These are phyloP conservation scores for Lachancea sp. DNA, from an alignment of 805 yeast genomes.

Conservation along the genomic window DNA sequence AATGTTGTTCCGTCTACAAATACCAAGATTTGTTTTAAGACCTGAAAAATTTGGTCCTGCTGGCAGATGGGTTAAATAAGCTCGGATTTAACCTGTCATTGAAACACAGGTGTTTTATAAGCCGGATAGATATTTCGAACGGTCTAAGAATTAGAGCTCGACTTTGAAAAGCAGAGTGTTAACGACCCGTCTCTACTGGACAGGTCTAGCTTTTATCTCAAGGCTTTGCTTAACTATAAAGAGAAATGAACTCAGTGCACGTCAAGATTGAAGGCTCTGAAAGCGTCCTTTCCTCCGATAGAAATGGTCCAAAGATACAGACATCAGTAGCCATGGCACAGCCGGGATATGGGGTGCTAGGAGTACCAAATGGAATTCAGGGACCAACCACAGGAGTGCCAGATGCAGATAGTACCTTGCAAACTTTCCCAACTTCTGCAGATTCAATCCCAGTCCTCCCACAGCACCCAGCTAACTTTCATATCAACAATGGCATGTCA, in stretches of 20 bases:
- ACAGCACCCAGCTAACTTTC: neutral
- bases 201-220: no score
- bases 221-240: no score
- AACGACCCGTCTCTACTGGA: no score
- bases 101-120: no score
- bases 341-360: neutral
- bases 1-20: no score
- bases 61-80: no score
- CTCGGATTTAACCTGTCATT: no score
- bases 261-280: conserved; percentile 1
- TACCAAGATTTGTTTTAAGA: no score
- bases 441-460: conserved; percentile 7
- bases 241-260: neutral
- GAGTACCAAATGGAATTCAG: neutral
- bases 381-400: neutral
- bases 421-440: neutral
- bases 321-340: neutral
- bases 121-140: no score
- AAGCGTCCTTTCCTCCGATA: neutral
- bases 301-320: neutral
- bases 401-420: neutral
- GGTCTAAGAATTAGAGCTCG: no score
- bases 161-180: no score
- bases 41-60: no score
- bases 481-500: conserved; percentile 13